Evolutionary conservation across 2,329 filamentous ascomycete genomes (phyloP).

Genomic region (Fusarium marasasianum): DNA sequence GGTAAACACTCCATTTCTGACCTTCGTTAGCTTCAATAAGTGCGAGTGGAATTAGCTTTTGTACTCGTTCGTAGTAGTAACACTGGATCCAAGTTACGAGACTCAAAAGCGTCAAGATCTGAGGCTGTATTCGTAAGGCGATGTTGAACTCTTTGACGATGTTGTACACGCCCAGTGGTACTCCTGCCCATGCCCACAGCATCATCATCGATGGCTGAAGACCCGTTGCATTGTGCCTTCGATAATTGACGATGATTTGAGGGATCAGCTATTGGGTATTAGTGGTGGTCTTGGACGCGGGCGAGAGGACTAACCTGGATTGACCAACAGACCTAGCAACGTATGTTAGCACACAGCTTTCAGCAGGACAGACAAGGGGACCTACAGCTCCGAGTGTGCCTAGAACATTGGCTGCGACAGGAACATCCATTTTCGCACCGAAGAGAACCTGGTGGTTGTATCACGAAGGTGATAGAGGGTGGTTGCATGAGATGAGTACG

Average conservation of each 20-base stretch:
- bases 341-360: neutral
- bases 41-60: rapidly evolving
- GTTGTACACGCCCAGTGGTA: conserved; percentile 68
- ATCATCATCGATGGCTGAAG: conserved; percentile 78
- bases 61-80: conserved; percentile 53
- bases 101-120: conserved; percentile 55
- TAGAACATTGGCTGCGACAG: conserved; percentile 65
- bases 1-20: conserved; percentile 62
- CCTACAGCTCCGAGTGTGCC: conserved; percentile 67
- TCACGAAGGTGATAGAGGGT: neutral
- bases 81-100: conserved; percentile 56
- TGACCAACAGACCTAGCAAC: conserved; percentile 66
- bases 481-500: neutral
- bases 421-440: conserved; percentile 58
- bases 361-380: neutral
- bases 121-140: conserved; percentile 54
- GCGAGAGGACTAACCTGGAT: conserved; percentile 59
- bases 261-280: conserved; percentile 64
- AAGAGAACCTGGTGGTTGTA: neutral
- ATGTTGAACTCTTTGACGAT: conserved; percentile 54
- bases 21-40: neutral
- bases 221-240: conserved; percentile 71
- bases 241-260: conserved; percentile 75
- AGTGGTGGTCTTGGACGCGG: neutral
- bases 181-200: conserved; percentile 73